Percentiles rank a stretch among this genome's conserved stretches.
Evolutionary conservation across 495 filamentous ascomycete genomes (phyloP).

Genomic region (Peziza echinospora): DNA sequence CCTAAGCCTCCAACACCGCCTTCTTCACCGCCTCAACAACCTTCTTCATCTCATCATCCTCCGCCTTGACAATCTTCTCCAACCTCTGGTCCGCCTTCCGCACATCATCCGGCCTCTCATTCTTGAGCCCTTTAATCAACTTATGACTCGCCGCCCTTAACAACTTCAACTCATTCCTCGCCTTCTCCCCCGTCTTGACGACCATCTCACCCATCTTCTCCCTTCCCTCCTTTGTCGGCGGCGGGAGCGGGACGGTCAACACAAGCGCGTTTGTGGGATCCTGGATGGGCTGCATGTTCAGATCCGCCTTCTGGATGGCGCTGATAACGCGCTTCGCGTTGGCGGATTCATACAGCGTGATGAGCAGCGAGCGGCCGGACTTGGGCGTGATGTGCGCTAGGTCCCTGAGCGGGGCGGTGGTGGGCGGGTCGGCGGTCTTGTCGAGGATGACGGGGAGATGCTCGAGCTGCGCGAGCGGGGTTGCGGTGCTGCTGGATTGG

Average conservation of each 20-base stretch:
- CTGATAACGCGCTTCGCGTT: slow-evolving; percentile 13
- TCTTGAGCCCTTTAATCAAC: slow-evolving; percentile 5
- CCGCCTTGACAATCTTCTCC: slow-evolving; percentile 16
- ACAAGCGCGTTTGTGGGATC: slow-evolving; percentile 6
- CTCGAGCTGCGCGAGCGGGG: slow-evolving; percentile 7
- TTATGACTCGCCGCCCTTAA: slow-evolving; percentile 14
- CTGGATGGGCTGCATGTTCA: slow-evolving; percentile 15
- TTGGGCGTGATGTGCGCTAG: slow-evolving; percentile 15
- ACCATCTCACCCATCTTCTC: slow-evolving; percentile 5
- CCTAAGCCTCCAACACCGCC: slow-evolving; percentile 6
- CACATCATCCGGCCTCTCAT: slow-evolving; percentile 12
- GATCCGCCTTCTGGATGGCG: slow-evolving; percentile 13
- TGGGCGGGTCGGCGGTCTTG: slow-evolving; percentile 1
- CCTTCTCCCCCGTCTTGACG: slow-evolving; percentile 11
- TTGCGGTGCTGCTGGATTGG: slow-evolving; percentile 2
- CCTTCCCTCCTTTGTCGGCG: slow-evolving; percentile 15
- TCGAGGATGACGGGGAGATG: slow-evolving; percentile 7
- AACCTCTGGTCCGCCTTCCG: slow-evolving; percentile 16
- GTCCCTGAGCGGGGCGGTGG: slow-evolving; percentile 5
- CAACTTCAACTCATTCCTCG: slow-evolving; percentile 12
- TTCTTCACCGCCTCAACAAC: slow-evolving; percentile 15
- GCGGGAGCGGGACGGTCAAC: slow-evolving; percentile 14
- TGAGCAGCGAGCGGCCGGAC: slow-evolving; percentile 10
- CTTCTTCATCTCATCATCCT: slow-evolving; percentile 10
- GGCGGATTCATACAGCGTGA: slow-evolving; percentile 16